Evolutionary conservation across 345 rosid species (phyloP).

Genomic region (Gossypium stocksii): DNA sequence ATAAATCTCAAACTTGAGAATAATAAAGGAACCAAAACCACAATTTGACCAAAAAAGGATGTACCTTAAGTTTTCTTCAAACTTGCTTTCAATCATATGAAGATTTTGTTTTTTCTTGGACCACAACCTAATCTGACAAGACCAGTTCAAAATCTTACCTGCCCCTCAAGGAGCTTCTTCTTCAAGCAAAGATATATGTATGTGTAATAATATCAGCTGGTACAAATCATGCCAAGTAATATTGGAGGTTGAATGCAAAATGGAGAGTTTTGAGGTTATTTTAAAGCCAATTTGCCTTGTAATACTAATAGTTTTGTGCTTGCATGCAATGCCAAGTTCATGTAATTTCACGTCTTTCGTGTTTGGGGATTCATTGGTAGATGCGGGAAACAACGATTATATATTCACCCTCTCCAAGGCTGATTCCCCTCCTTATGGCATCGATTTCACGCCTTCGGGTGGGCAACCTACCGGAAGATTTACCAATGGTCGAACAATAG

Average conservation of each 20-base stretch:
- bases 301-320: constrained; percentile 1
- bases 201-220: neutral
- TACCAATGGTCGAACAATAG: constrained; percentile 47
- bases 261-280: neutral
- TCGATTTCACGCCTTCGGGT: constrained; percentile 50
- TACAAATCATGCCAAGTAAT: constrained; percentile 3
- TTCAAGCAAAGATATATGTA: neutral
- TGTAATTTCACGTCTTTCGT: constrained; percentile 33
- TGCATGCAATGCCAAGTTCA: neutral
- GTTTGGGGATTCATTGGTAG: constrained; percentile 57
- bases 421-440: constrained; percentile 53
- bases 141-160: constrained; percentile 16
- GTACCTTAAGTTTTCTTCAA: neutral
- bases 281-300: neutral
- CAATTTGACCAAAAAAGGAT: too few species aligned
- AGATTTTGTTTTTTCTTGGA: neutral
- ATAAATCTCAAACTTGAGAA: too few species aligned
- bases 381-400: constrained; percentile 51
- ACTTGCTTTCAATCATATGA: neutral
- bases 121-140: constrained; percentile 8
- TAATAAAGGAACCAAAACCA: too few species aligned
- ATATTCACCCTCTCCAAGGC: constrained; percentile 47
- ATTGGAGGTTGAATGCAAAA: neutral
- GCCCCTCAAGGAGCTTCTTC: neutral
- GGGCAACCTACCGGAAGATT: constrained; percentile 69